Evolutionary conservation across 495 filamentous ascomycete species (phyloP).

Genomic region (Hypomontagnella submonticulosa): DNA sequence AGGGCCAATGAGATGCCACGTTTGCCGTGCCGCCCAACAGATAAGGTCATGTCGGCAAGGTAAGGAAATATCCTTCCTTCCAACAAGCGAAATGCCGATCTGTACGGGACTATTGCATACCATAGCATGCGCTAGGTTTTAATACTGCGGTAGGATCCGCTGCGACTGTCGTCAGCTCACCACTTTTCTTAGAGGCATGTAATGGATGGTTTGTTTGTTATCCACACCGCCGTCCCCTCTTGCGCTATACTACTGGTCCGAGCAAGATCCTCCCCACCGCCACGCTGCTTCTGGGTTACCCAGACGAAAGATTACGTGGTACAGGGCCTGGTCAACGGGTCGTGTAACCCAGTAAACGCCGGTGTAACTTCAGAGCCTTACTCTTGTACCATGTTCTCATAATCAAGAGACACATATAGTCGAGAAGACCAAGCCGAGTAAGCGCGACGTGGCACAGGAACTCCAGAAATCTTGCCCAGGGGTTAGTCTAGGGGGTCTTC

Average conservation of each 20-base stretch:
- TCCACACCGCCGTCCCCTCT: slow-evolving; percentile 4
- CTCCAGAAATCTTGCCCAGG: neutral
- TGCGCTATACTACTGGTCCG: slow-evolving; percentile 6
- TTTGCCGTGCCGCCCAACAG: slow-evolving; percentile 8
- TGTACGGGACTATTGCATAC: slow-evolving; percentile 22
- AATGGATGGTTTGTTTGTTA: slow-evolving; percentile 12
- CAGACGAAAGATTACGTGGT: slow-evolving; percentile 17
- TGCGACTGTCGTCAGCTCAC: slow-evolving; percentile 30
- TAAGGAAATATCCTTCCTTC: slow-evolving; percentile 9
- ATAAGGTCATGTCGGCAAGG: slow-evolving; percentile 14
- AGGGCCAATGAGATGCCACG: slow-evolving; percentile 12
- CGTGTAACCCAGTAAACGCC: slow-evolving; percentile 39
- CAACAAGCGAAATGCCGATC: slow-evolving; percentile 35
- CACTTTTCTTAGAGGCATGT: slow-evolving; percentile 1
- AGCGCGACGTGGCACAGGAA: slow-evolving; percentile 36
- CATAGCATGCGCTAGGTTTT: slow-evolving; percentile 1
- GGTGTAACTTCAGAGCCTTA: slow-evolving; percentile 28
- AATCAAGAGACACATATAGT: neutral
- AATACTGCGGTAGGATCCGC: slow-evolving; percentile 26
- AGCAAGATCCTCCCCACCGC: neutral
- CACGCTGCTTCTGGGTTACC: slow-evolving; percentile 9
- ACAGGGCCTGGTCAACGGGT: slow-evolving; percentile 18
- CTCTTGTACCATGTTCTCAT: neutral
- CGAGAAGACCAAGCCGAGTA: slow-evolving; percentile 24
- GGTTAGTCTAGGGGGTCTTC: neutral